Evolutionary conservation across 371 early-diverging fungal genomes (phyloP), one percentile per base, ranked within the genome.

Genomic region (Apophysomyces elegans): DNA sequence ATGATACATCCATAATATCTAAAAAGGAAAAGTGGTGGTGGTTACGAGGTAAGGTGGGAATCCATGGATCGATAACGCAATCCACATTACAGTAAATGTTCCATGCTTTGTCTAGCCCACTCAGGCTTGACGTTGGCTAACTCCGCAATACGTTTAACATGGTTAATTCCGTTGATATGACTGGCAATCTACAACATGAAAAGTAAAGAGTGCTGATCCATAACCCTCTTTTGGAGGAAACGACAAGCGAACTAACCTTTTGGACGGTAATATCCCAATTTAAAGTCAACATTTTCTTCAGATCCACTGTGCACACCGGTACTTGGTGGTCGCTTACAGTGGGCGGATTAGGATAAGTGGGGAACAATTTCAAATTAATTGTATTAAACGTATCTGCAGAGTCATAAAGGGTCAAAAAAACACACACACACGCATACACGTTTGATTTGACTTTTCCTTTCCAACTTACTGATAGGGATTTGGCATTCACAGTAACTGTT

Each of bases 191-290:
- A 59, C 32, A 26, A 1, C 32, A 26, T 26, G 32, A 26, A 26
- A 26, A 26, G 32, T 26, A 26, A 26, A 26, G 32, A 3, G 1
- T 26, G 32, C 32, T 2, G 32, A 26, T 26, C 32, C 3, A 26
- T 2, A 1, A 26, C 32, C 32, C 32, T 26, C 32, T 26, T 26
- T 26, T 9, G 16, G 58, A 41, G 5, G 5, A 57, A 59, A 12
- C 12, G 2, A 26, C 0, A 56, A 32, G 7, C 36, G 13, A 54
- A 41, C 62, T 71, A 63, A 87, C 88, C 69, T 90, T 84, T 70
- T 84, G 86, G 63, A 93, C 86, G 0, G 96, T 93, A 68, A 95
- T 84, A 72, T 95, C 96, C 93, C 94, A 94, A 67, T 88, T 88
- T 14, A 84, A 81, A 62, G 86, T 89, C 75, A 88, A 83, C 68